Percentiles rank a stretch among this genome's conserved stretches.
These are phyloP conservation scores for Daldinia grandis DNA, from an alignment of 495 filamentous ascomycete species.

Conservation along the genomic window DNA sequence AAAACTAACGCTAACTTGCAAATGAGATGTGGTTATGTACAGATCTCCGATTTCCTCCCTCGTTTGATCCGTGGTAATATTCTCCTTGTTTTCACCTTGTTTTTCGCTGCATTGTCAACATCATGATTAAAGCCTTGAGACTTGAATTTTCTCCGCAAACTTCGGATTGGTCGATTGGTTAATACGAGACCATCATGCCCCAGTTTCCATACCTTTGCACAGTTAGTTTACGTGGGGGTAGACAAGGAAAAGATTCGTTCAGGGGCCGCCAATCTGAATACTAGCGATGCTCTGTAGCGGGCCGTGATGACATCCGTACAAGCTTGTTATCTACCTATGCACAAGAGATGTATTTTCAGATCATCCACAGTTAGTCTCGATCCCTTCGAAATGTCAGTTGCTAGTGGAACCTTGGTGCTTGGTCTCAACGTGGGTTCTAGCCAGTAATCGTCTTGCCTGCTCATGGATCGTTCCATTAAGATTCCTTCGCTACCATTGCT, in stretches of 20 bases:
- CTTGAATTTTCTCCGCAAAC: conserved; percentile 10
- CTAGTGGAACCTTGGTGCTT: not conserved
- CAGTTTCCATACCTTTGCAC: not conserved
- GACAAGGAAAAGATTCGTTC: not conserved
- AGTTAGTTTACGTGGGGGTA: conserved; percentile 4
- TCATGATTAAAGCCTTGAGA: not conserved
- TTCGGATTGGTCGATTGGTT: not conserved
- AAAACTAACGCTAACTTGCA: not conserved
- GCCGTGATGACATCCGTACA: conserved; percentile 9
- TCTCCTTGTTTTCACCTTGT: not conserved
- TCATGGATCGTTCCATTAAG: not conserved
- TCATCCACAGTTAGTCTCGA: not conserved
- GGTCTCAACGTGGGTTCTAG: not conserved
- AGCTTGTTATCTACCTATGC: not conserved
- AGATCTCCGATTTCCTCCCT: not conserved
- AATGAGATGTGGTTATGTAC: not conserved
- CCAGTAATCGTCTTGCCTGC: not conserved
- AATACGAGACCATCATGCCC: conserved; percentile 19
- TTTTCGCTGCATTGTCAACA: not conserved
- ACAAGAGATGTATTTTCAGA: not conserved
- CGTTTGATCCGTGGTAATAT: not conserved
- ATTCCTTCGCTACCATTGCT: conserved; percentile 7
- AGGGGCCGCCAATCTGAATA: conserved; percentile 1
- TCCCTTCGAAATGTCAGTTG: not conserved
- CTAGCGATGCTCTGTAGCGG: conserved; percentile 12